Evolutionary conservation across 257 asterid species (phyloP).

Genomic region (Plantago major): DNA sequence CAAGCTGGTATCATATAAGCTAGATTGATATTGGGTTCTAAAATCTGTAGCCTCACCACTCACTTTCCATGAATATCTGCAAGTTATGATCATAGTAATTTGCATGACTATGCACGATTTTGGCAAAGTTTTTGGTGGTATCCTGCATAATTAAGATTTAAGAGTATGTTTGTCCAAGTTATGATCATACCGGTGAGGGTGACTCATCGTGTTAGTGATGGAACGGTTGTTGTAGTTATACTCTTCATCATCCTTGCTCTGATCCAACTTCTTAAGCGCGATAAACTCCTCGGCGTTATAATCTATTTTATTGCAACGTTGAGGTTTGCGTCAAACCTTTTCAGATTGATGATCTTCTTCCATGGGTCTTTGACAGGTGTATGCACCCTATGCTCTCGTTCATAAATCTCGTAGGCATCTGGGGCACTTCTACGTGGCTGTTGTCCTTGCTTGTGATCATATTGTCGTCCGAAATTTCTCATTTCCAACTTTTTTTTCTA

Average conservation of each 20-base stretch:
- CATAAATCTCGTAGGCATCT: too few species aligned
- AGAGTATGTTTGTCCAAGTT: neutral
- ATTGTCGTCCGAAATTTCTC: neutral
- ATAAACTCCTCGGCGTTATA: constrained; percentile 1
- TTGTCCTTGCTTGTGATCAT: neutral
- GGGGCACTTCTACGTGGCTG: neutral
- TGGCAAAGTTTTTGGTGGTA: neutral
- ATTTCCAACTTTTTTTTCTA: too few species aligned
- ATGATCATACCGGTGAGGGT: neutral
- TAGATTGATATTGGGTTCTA: too few species aligned
- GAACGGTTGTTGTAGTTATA: neutral
- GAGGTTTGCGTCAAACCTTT: too few species aligned
- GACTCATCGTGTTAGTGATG: neutral
- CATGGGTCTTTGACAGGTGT: too few species aligned
- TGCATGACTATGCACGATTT: neutral
- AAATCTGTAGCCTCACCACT: too few species aligned
- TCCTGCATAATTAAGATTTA: neutral
- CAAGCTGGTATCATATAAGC: too few species aligned
- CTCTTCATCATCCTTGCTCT: neutral
- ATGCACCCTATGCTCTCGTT: too few species aligned
- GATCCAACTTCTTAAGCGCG: constrained; percentile 4
- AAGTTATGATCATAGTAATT: neutral
- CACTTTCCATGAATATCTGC: too few species aligned
- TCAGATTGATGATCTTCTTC: too few species aligned
- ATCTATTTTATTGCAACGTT: neutral